Base-by-base conservation (phyloP, 441 rosid species). In the Syzygium malaccense region DNA sequence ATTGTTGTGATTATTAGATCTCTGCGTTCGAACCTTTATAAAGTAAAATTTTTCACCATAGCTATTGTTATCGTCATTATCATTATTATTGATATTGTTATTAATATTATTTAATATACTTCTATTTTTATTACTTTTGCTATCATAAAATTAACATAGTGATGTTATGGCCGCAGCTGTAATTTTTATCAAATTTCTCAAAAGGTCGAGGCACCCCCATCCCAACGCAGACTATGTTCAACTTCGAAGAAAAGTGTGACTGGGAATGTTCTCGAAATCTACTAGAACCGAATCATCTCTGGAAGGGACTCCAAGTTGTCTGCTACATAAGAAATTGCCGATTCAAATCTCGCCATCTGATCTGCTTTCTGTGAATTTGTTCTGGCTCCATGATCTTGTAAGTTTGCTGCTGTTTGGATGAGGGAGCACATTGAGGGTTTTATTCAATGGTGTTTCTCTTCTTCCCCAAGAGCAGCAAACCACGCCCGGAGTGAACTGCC, bases 121-220 rank as follows among this genome's bases (percentile, higher is more conserved):
- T 13, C 15, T 15, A 64, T 15, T 15, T 64, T 64, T 7, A 30
- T 64, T 64, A 64, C 71, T 64, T 64, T 8, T 64, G 23, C 37
- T 8, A 15, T 64, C 37, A 14, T 64, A n/a, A n/a, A 64, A 64
- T 64, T n/a, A 0, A 64, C 71, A 64, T 9, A 0, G 7, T 37
- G 18, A 68, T 33, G 23, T 37, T 33, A 32, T 5, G 33, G 78
- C 13, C 4, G 45, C 19, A 68, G 37, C 14, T 8, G 25, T 33
- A 45, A 18, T 18, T 32, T 32, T 68, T 2, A 17, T 32, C 13
- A 9, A 18, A 18, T 32, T 30, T 32, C 45, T 32, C 7, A 68
- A 4, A 32, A 4, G 0, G 45, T 66, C 14, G 19, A 0, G 78
- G 25, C 37, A 14, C 71, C 71, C 56, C 56, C 20, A 0, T 2